Conservation (phyloP, 75 land plant species). For the Azolla pinnata region DNA sequence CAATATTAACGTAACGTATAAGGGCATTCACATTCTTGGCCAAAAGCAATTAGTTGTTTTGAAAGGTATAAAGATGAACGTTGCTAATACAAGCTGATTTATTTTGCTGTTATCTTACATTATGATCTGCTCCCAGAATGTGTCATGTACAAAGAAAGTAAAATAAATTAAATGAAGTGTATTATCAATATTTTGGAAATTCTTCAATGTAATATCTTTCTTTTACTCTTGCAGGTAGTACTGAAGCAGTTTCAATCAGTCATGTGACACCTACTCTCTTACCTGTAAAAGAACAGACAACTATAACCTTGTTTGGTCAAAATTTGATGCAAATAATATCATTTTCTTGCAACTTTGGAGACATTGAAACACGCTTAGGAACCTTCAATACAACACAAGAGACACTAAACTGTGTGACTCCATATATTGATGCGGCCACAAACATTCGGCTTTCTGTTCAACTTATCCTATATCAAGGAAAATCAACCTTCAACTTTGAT, state of each 20-base stretch:
- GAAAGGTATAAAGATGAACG: background rate
- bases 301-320: background rate
- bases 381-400: background rate
- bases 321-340: constrained; percentile 2
- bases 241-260: background rate
- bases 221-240: background rate
- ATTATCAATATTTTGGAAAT: no score
- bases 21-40: background rate
- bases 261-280: background rate
- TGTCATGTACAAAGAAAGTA: no score
- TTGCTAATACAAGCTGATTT: no score
- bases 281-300: background rate
- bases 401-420: background rate
- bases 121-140: no score
- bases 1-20: background rate
- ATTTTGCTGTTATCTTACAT: no score
- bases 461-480: constrained; percentile 2
- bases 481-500: constrained; percentile 5
- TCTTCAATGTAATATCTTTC: no score
- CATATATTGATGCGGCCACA: background rate
- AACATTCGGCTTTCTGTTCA: background rate
- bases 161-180: no score
- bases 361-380: background rate
- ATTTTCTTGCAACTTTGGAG: constrained; percentile 2
- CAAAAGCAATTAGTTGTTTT: background rate